Percentiles rank a stretch among this genome's conserved stretches.
Evolutionary conservation across 2,329 filamentous ascomycete species (phyloP).

Genomic region (Chaetomium sp.): DNA sequence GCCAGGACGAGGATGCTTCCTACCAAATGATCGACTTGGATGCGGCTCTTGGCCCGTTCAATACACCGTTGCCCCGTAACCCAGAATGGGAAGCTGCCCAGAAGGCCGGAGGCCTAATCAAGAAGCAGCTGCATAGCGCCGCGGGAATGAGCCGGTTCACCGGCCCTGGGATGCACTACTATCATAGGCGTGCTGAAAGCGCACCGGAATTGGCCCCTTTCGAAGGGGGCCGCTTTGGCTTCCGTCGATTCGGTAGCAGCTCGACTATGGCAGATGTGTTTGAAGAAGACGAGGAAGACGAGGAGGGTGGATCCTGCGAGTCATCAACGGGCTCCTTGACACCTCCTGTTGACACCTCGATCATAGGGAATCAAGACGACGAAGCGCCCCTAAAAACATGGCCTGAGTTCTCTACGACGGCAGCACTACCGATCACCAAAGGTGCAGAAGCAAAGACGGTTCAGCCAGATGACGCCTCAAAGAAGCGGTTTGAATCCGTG

Average conservation of each 20-base stretch:
- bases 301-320: slow-evolving; percentile 42
- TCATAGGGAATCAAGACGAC: slow-evolving; percentile 26
- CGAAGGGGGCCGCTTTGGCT: slow-evolving; percentile 51
- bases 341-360: slow-evolving; percentile 32
- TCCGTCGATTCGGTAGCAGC: slow-evolving; percentile 57
- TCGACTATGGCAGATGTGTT: slow-evolving; percentile 82
- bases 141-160: slow-evolving; percentile 62
- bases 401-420: neutral
- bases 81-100: slow-evolving; percentile 63
- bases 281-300: slow-evolving; percentile 71
- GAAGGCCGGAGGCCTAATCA: slow-evolving; percentile 47
- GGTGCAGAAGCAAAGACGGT: no score
- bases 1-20: slow-evolving; percentile 55
- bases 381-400: neutral
- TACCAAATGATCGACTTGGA: slow-evolving; percentile 89
- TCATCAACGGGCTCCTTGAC: slow-evolving; percentile 30
- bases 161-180: slow-evolving; percentile 66
- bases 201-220: slow-evolving; percentile 74
- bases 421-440: neutral
- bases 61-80: slow-evolving; percentile 63
- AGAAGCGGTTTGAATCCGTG: no score
- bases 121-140: slow-evolving; percentile 70
- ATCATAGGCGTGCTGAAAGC: slow-evolving; percentile 70
- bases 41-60: slow-evolving; percentile 86
- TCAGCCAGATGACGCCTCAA: no score